Conservation (phyloP, 140 eudicot genomes). For the Oenanthe javanica region DNA sequence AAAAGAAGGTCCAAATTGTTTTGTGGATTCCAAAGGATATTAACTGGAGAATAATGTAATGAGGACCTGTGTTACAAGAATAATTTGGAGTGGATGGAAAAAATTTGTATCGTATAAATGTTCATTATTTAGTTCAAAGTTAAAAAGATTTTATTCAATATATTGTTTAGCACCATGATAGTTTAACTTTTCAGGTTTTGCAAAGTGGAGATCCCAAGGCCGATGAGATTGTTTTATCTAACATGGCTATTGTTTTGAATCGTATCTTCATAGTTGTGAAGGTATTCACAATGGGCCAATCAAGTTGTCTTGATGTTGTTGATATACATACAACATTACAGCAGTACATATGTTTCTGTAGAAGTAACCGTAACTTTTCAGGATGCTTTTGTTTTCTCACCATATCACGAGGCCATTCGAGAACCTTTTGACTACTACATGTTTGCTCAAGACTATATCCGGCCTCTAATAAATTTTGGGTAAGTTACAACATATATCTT, state of each 20-base stretch:
- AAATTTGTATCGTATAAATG: not conserved
- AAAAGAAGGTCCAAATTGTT: not conserved
- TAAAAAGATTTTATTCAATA: not conserved
- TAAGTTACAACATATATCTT: slow-evolving; percentile 22
- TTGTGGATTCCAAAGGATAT: not conserved
- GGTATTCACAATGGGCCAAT: slow-evolving; percentile 32
- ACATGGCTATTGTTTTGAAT: slow-evolving; percentile 79
- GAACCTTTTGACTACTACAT: slow-evolving; percentile 81
- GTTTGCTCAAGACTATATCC: slow-evolving; percentile 84
- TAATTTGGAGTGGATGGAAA: not conserved
- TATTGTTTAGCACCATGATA: not conserved
- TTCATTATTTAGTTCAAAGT: no score
- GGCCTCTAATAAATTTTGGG: slow-evolving; percentile 87
- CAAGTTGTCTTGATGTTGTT: slow-evolving; percentile 9
- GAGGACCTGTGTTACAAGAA: not conserved
- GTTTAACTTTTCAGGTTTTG: slow-evolving; percentile 40
- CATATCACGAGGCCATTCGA: slow-evolving; percentile 82
- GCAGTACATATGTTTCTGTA: slow-evolving; percentile 1
- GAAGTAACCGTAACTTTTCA: slow-evolving; percentile 34
- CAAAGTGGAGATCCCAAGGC: slow-evolving; percentile 68
- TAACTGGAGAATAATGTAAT: not conserved
- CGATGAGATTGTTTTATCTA: slow-evolving; percentile 63
- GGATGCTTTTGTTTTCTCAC: slow-evolving; percentile 85
- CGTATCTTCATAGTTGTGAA: slow-evolving; percentile 70
- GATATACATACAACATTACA: not conserved